Evolutionary conservation across 805 yeast species (phyloP).

Genomic region (Myxozyma neotropica): DNA sequence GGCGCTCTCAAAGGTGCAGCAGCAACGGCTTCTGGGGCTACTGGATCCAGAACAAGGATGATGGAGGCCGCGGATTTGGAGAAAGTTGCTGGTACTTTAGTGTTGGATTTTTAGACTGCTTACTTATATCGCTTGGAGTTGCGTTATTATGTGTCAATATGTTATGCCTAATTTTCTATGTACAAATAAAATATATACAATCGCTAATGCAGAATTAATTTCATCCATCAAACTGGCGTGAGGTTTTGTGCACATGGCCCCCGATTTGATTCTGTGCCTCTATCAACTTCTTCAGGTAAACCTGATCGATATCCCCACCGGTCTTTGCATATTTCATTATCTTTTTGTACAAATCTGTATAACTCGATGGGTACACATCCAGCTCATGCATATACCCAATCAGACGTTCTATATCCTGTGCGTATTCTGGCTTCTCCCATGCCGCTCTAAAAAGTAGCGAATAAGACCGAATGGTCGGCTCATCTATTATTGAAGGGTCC

Average conservation of each 20-base stretch:
- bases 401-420: background rate
- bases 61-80: constrained; percentile 51
- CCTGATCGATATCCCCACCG: background rate
- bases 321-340: background rate
- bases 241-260: background rate
- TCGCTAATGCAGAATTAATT: too few relatives aligned
- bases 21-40: background rate
- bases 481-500: background rate
- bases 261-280: background rate
- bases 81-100: constrained; percentile 51
- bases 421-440: background rate
- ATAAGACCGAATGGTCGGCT: constrained; percentile 5
- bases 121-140: background rate
- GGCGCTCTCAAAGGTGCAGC: constrained; percentile 13
- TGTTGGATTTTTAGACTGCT: constrained; percentile 51
- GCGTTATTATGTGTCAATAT: background rate
- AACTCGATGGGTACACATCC: background rate
- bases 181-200: too few relatives aligned
- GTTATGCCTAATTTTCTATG: too few relatives aligned
- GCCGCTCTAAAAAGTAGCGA: constrained; percentile 11
- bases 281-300: background rate
- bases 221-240: background rate
- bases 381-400: background rate
- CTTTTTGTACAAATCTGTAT: background rate
- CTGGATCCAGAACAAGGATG: constrained; percentile 25